Base-by-base conservation (phyloP, 768 basidiomycete genomes). In the Postia placenta region DNA sequence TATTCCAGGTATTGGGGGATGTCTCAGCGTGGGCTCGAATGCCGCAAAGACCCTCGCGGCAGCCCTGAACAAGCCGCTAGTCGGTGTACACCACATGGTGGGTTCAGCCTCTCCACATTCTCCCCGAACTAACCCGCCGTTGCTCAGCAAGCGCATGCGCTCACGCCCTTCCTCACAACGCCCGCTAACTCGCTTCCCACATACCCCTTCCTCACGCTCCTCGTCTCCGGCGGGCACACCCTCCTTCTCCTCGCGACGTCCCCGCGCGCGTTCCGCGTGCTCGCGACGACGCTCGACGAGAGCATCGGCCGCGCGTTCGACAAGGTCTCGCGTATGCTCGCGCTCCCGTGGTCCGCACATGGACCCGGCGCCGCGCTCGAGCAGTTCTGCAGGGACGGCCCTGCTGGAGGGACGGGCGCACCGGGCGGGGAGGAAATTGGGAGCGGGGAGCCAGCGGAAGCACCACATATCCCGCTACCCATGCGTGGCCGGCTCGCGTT, bases 21-120 rank as follows among this genome's bases (percentile, higher is more conserved):
- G 91, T 63, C 74, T 98, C 11, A 78, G 78, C 22, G 85, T 92
- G 2, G 81, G 82, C 38, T 79, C 81, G 9, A 87, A 87, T 51
- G 83, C 90, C 5, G 91, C 92, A n/a, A 90, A 89, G 62, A 80
- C 83, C 0, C 70, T 98, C 2, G 92, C 92, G 0, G 85, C 90
- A 0, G 83, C 82, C 0, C 70, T 80, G 11, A 73, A 76, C 36
- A 88, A 92, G 58, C 93, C 92, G 0, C 51, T 95, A 3, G 78
- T 95, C 2, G 92, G 92, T 2, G 89, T 96, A 5, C 91, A 97
- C 66, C 94, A 98, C 60, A 98, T 97, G 94, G 93, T 92, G 30
- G 41, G 71, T 60, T 36, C 24, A 27, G 12, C 12, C 23, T 35
- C 40, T 6, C 23, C 36, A 11, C n/a, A n/a, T n/a, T n/a, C n/a